A percentile compares a stretch with the other conserved stretches of the same genome.
These are phyloP conservation scores for Setomelanomma holmii DNA, from an alignment of 2,329 filamentous ascomycete species.

Conservation along the genomic window DNA sequence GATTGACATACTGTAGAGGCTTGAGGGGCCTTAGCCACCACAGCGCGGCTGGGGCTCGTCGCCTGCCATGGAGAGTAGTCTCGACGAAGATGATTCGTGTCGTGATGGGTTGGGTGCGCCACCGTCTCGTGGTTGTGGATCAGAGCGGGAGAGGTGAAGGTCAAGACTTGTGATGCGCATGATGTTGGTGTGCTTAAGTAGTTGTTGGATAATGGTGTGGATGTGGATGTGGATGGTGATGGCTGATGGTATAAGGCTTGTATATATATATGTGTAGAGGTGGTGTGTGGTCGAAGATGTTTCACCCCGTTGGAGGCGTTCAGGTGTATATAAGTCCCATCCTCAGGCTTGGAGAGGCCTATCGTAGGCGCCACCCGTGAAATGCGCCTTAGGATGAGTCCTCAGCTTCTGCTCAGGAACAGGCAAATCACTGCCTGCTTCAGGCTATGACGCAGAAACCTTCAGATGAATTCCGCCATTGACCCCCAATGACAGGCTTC, in stretches of 20 bases:
- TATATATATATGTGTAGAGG: not conserved
- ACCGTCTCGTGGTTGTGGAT: conserved; percentile 42
- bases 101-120: conserved; percentile 37
- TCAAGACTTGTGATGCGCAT: conserved; percentile 24
- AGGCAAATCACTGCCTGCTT: conserved; percentile 41
- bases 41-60: conserved; percentile 35
- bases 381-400: conserved; percentile 27
- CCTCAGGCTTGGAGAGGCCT: conserved; percentile 29
- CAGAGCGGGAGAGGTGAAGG: conserved; percentile 18
- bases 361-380: conserved; percentile 28
- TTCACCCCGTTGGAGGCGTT: conserved; percentile 6
- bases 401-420: conserved; percentile 25
- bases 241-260: not conserved
- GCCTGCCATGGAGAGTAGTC: conserved; percentile 21
- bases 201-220: conserved; percentile 6
- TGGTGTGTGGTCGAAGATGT: conserved; percentile 10
- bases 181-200: conserved; percentile 20
- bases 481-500: conserved; percentile 20
- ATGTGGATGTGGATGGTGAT: conserved; percentile 8
- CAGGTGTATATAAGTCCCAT: conserved; percentile 24
- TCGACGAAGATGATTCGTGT: conserved; percentile 19
- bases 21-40: conserved; percentile 34
- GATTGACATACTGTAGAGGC: not conserved
- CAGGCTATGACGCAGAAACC: conserved; percentile 38
- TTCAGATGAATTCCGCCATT: conserved; percentile 22